Evolutionary conservation across 345 rosid species (phyloP), one percentile per base, ranked within the genome.

Genomic region (Sisymbrium altissimum): DNA sequence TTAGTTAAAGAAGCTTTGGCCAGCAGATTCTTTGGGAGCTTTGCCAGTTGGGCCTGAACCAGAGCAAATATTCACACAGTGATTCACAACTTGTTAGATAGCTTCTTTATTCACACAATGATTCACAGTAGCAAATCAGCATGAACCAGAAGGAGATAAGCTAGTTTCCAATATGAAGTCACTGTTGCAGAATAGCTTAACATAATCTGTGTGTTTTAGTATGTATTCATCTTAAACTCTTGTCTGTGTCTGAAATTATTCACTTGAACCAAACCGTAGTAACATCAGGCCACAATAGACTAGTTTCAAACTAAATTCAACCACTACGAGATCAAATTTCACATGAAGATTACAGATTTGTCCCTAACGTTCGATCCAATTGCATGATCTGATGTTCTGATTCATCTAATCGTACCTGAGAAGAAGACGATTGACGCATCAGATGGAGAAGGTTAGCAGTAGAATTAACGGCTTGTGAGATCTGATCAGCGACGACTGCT

Each of bases 361-460:
- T 30, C 38, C 36, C 48, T 10, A 49, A 44, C 2, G 17, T 48
- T 71, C 19, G 21, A 21, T 61, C 60, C 46, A 63, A 36, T 35
- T 3, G 38, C 38, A 35, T 9, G 36, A 33, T 33, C 36, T 1
- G 32, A 30, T 30, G 4, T 30, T 30, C 32, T 30, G 32, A 30
- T 30, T 30, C 32, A 46, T n/a, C n/a, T n/a, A n/a, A n/a, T n/a
- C n/a, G n/a, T n/a, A n/a, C n/a, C 88, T 89, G 91, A 33, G 93
- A 82, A 79, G 90, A 64, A 70, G 94, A 90, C n/a, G 98, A 86
- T 18, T 85, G 90, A 56, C 90, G 92, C 88, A 88, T 90, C 60
- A 93, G 85, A 35, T 89, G 87, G 41, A 93, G 90, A 64, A 91
- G 94, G 54, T 91, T 91, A 72, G 93, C 82, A 53, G 94, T 91